Evolutionary conservation across 495 filamentous ascomycete species (phyloP).

Genomic region (Penicillium robsamsonii): DNA sequence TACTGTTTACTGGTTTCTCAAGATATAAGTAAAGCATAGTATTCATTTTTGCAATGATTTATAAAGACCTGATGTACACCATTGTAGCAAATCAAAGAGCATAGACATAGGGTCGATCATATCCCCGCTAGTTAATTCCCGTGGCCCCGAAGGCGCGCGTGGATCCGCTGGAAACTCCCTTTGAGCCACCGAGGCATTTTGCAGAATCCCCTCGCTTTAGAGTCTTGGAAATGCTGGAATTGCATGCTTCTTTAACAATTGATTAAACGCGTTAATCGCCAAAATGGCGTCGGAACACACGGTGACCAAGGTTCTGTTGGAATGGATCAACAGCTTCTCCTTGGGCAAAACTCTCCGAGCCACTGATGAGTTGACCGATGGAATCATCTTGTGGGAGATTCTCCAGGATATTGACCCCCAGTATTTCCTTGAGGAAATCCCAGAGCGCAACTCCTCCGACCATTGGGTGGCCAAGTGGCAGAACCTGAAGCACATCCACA

Average conservation of each 20-base stretch:
- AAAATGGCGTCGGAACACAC: slow-evolving; percentile 47
- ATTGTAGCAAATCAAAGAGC: background rate
- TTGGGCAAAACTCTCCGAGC: slow-evolving; percentile 44
- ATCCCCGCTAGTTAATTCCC: slow-evolving; percentile 14
- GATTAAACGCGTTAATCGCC: slow-evolving; percentile 16
- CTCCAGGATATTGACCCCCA: slow-evolving; percentile 65
- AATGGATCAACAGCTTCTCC: slow-evolving; percentile 59
- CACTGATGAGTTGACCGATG: slow-evolving; percentile 70
- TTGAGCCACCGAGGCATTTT: background rate
- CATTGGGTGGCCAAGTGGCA: slow-evolving; percentile 53
- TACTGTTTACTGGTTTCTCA: background rate
- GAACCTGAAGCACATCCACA: slow-evolving; percentile 68
- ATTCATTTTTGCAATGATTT: background rate
- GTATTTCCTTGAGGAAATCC: slow-evolving; percentile 65
- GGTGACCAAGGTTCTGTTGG: slow-evolving; percentile 51
- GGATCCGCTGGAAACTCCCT: slow-evolving; percentile 17
- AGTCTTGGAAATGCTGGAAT: slow-evolving; percentile 21
- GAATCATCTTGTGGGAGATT: slow-evolving; percentile 67
- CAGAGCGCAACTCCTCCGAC: slow-evolving; percentile 51
- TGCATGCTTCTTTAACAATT: slow-evolving; percentile 14
- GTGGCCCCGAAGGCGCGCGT: slow-evolving; percentile 17
- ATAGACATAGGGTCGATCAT: slow-evolving; percentile 10
- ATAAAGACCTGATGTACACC: background rate
- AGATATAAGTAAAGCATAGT: background rate
- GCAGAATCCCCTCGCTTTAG: background rate